Conservation (phyloP, 768 basidiomycete species). For the Hydnomerulius pinastri region DNA sequence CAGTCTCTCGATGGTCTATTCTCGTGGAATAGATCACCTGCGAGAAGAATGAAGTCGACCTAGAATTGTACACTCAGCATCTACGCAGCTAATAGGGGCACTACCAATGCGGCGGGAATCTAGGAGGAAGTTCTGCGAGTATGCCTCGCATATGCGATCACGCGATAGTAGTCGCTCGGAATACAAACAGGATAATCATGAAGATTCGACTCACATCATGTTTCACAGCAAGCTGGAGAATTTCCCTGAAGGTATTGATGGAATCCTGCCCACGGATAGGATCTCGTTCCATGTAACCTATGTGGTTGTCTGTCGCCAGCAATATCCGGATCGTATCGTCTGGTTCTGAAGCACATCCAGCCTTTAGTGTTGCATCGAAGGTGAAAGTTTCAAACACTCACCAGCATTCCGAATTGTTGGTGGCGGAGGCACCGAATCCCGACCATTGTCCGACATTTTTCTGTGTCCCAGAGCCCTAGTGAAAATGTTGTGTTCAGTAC, state of each 20-base stretch:
- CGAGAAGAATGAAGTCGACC: slow-evolving; percentile 96
- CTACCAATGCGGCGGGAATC: not conserved
- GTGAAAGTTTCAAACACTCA: slow-evolving; percentile 25
- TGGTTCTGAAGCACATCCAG: slow-evolving; percentile 38
- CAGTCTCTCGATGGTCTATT: slow-evolving; percentile 92
- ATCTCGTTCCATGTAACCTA: slow-evolving; percentile 93
- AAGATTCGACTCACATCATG: slow-evolving; percentile 62
- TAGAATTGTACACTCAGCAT: slow-evolving; percentile 30
- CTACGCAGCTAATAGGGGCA: not conserved
- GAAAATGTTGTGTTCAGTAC: not conserved
- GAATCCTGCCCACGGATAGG: slow-evolving; percentile 94
- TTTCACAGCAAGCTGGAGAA: slow-evolving; percentile 87
- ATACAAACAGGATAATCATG: not conserved
- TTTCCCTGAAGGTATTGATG: slow-evolving; percentile 93
- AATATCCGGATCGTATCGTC: slow-evolving; percentile 80
- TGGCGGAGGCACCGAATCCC: slow-evolving; percentile 30
- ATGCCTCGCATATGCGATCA: not conserved
- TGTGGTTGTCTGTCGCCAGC: slow-evolving; percentile 94
- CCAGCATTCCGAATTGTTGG: slow-evolving; percentile 42
- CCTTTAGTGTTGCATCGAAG: slow-evolving; percentile 2
- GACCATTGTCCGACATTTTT: slow-evolving; percentile 29
- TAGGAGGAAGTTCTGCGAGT: not conserved
- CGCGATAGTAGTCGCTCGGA: not conserved
- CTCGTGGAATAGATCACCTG: slow-evolving; percentile 97
- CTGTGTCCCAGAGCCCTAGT: not conserved